Conservation (phyloP, 2,329 filamentous ascomycete genomes). For the Talaromyces sp. region DNA sequence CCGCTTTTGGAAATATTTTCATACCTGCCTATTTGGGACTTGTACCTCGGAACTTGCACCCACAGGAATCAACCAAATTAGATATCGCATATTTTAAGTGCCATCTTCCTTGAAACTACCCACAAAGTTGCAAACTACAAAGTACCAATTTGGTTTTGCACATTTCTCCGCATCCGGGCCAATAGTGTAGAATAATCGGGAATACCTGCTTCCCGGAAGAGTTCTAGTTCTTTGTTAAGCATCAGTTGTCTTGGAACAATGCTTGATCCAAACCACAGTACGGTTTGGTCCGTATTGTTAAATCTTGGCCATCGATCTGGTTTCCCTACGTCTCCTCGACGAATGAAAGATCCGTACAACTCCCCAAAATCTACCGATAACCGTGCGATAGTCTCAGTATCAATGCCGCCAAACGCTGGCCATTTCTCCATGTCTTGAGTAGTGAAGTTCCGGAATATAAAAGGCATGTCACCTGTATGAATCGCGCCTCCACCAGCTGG, state of each 20-base stretch:
- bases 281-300: background rate
- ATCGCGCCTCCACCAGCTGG: background rate
- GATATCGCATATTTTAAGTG: too few species aligned
- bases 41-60: background rate
- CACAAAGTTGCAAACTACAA: background rate
- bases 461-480: slow-evolving; percentile 1
- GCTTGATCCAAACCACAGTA: background rate
- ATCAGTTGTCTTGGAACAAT: background rate
- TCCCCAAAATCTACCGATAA: background rate
- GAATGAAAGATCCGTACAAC: background rate
- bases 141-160: background rate
- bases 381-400: background rate
- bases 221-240: background rate
- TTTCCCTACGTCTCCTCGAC: background rate
- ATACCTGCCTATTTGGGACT: background rate
- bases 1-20: background rate
- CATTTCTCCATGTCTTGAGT: background rate
- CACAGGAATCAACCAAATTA: background rate
- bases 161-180: background rate
- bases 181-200: background rate
- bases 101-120: too few species aligned
- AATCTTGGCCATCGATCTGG: background rate
- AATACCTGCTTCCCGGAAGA: background rate
- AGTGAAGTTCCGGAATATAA: background rate
- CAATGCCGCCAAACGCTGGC: background rate